These are phyloP conservation scores for Aurantiochytrium sp. DNA, from an alignment of 108 stramenopile species.

Conservation along the genomic window DNA sequence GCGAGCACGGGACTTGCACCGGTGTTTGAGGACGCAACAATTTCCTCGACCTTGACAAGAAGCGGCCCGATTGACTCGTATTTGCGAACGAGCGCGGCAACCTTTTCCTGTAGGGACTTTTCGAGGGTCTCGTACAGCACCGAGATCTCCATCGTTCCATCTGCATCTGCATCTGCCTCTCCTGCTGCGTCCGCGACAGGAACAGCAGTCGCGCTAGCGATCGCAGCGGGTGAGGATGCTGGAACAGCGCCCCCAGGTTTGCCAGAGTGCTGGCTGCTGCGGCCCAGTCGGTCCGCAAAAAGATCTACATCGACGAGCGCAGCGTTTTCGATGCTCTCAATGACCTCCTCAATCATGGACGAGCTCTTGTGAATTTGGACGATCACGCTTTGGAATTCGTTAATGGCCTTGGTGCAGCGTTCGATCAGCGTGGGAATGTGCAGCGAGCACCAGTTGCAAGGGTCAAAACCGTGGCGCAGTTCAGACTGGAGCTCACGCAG, in stretches of 20 bases:
- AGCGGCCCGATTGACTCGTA: slow-evolving; percentile 52
- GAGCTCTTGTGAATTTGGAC: slow-evolving; percentile 53
- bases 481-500: slow-evolving; percentile 46
- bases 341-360: slow-evolving; percentile 53
- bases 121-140: slow-evolving; percentile 55
- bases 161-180: not conserved
- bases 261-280: not conserved
- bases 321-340: slow-evolving; percentile 37
- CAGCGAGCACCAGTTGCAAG: slow-evolving; percentile 65
- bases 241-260: too few species aligned
- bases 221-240: too few species aligned
- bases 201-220: not conserved
- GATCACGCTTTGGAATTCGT: slow-evolving; percentile 47
- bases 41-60: slow-evolving; percentile 54
- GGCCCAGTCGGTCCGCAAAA: not conserved
- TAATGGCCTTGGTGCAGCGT: slow-evolving; percentile 44
- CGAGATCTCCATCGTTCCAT: slow-evolving; percentile 33
- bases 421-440: slow-evolving; percentile 58
- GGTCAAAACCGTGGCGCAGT: slow-evolving; percentile 43
- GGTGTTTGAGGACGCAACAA: slow-evolving; percentile 46
- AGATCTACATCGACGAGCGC: slow-evolving; percentile 35
- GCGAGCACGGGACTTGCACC: slow-evolving; percentile 38
- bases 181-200: slow-evolving; percentile 17
- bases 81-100: slow-evolving; percentile 47
- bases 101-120: slow-evolving; percentile 35